Base-by-base conservation (phyloP, 441 rosid species). In the Erodium moschatum region DNA sequence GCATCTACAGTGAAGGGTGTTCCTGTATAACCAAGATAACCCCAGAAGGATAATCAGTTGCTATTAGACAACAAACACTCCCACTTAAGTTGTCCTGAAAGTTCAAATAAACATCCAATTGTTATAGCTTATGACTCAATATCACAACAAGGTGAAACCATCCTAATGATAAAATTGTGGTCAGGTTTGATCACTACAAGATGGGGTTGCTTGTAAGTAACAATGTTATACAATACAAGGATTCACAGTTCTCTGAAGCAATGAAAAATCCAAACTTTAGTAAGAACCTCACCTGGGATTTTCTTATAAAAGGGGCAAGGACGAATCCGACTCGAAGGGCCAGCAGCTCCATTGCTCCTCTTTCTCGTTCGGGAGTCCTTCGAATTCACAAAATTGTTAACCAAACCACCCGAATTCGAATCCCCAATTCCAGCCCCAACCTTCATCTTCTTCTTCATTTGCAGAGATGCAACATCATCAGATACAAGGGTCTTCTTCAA, bases 1-100 rank as follows among this genome's bases (percentile, higher is more conserved):
- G 97, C 95, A 76, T 90, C 97, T 12, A 88, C 92, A 4, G 88
- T 76, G 63, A 88, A 88, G 3, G 85, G 77, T 31, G 94, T 88
- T 70, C 92, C 94, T 89, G 71, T 42, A 70, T 40, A 33, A 68
- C 12, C 68, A 69, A 73, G 61, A 76, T 13, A 19, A 1, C 31
- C 35, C 9, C 50, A 40, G 61, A 18, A 54, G 11, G 10, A 8
- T 54, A 54, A 66, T 66, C 52, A 15, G 65, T 9, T 62, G n/a
- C 31, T 62, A 62, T 3, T 27, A 62, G 20, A 62, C 15, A 21
- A 21, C 9, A 24, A 20, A 5, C 35, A 24, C n/a, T 13, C 20
- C 5, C 8, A 24, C 13, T 62, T 62, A 10, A 21, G 31, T 21
- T 62, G 35, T 62, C 20, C 65, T 10, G 4, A 15, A 38, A 18